Conservation (phyloP, 2,329 filamentous ascomycete species). For the Didymella segeticola region DNA sequence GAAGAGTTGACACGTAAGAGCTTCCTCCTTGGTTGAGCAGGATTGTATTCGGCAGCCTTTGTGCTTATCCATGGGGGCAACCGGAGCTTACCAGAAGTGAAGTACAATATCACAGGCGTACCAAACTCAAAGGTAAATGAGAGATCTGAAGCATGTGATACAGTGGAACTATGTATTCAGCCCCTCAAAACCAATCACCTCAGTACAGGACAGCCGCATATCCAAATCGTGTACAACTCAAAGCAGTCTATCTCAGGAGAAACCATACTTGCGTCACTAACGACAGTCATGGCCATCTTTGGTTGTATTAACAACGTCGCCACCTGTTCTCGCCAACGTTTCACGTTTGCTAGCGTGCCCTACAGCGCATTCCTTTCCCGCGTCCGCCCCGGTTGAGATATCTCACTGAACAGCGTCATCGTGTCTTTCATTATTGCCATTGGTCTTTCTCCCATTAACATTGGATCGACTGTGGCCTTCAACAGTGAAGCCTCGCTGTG, state of each 20-base stretch:
- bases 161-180: too few species aligned
- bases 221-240: slow-evolving; percentile 8
- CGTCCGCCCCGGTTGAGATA: slow-evolving; percentile 32
- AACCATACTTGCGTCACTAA: slow-evolving; percentile 33
- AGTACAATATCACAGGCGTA: too few species aligned
- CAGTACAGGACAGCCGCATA: slow-evolving; percentile 11
- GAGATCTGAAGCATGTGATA: too few species aligned
- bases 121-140: too few species aligned
- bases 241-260: slow-evolving; percentile 26
- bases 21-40: too few species aligned
- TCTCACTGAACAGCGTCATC: slow-evolving; percentile 55
- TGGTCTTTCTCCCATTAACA: slow-evolving; percentile 23
- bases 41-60: too few species aligned
- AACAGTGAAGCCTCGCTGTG: slow-evolving; percentile 35
- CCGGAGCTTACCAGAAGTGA: too few species aligned
- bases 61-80: too few species aligned
- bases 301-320: slow-evolving; percentile 35
- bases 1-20: too few species aligned
- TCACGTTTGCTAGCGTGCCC: slow-evolving; percentile 40
- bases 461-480: neutral
- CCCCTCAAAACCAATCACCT: too few species aligned
- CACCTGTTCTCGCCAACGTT: slow-evolving; percentile 43
- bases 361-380: slow-evolving; percentile 19
- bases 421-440: slow-evolving; percentile 52
- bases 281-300: slow-evolving; percentile 36